A percentile compares a stretch with the other conserved stretches of the same genome.
Conservation (phyloP, 1,284 basidiomycete genomes). For the Porogramme epimiltina region DNA sequence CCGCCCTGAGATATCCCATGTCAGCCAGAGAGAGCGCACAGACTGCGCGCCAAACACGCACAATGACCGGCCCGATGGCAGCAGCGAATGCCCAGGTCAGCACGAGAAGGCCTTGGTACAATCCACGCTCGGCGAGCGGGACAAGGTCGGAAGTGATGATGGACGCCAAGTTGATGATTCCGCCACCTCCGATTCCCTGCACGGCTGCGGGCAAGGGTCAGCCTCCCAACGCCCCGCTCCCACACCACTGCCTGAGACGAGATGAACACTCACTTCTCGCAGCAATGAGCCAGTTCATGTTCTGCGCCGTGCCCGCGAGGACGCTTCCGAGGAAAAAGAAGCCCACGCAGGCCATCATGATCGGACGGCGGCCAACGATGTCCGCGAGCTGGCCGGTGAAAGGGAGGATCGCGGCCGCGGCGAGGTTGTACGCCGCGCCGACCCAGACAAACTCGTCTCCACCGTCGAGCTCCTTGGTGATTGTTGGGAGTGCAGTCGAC, state of each 20-base stretch:
- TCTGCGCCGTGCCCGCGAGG: slow-evolving; percentile 43
- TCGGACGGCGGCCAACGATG: slow-evolving; percentile 18
- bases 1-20: slow-evolving; percentile 17
- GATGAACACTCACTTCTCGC: slow-evolving; percentile 30
- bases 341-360: slow-evolving; percentile 7
- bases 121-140: slow-evolving; percentile 19
- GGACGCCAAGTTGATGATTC: slow-evolving; percentile 37
- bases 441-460: slow-evolving; percentile 13
- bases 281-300: slow-evolving; percentile 46
- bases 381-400: slow-evolving; percentile 28
- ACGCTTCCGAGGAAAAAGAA: slow-evolving; percentile 21
- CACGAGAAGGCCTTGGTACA: slow-evolving; percentile 22
- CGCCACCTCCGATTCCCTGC: slow-evolving; percentile 54
- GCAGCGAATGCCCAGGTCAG: slow-evolving; percentile 37
- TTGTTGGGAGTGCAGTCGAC: slow-evolving; percentile 19
- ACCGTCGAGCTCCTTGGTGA: slow-evolving; percentile 15
- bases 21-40: neutral
- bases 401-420: slow-evolving; percentile 31
- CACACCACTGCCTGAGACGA: neutral
- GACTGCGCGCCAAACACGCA: slow-evolving; percentile 14
- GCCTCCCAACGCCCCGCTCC: neutral
- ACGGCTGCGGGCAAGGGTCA: slow-evolving; percentile 30
- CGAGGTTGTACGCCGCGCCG: slow-evolving; percentile 25
- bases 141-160: slow-evolving; percentile 27
- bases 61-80: slow-evolving; percentile 34